These are phyloP conservation scores for Heterococcus sp. DNA, from an alignment of 108 stramenopile species.

Conservation along the genomic window DNA sequence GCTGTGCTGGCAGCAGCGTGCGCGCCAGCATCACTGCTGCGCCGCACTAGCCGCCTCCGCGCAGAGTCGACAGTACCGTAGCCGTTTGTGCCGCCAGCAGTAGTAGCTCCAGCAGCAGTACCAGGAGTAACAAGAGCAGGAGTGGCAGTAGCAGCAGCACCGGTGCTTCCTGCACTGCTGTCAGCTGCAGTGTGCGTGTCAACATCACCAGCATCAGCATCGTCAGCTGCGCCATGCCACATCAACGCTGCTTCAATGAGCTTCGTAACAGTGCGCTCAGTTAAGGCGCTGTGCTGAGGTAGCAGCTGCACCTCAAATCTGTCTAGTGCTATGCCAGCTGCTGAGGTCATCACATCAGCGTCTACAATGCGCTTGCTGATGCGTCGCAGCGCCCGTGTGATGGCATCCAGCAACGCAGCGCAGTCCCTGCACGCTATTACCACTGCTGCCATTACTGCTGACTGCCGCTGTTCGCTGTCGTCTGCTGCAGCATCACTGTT, in stretches of 20 bases:
- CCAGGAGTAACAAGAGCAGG: too few relatives aligned
- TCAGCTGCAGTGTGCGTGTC: background rate
- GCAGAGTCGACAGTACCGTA: too few relatives aligned
- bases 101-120: too few relatives aligned
- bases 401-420: constrained; percentile 19
- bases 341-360: constrained; percentile 32
- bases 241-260: background rate
- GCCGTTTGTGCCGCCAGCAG: too few relatives aligned
- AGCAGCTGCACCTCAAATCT: constrained; percentile 8
- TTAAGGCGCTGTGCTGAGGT: background rate
- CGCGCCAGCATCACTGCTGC: too few relatives aligned
- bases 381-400: constrained; percentile 27
- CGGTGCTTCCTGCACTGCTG: background rate
- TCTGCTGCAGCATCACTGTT: background rate
- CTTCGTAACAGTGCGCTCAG: background rate
- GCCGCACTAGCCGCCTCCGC: too few relatives aligned
- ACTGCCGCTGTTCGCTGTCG: background rate
- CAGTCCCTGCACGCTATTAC: constrained; percentile 11
- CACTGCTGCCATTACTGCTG: background rate
- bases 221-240: background rate
- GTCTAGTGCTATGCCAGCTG: constrained; percentile 3
- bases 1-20: background rate
- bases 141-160: too few relatives aligned
- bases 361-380: constrained; percentile 8
- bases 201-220: background rate